Evolutionary conservation across 495 filamentous ascomycete genomes (phyloP), one percentile per base, ranked within the genome.

Genomic region (Bombardia bombarda): DNA sequence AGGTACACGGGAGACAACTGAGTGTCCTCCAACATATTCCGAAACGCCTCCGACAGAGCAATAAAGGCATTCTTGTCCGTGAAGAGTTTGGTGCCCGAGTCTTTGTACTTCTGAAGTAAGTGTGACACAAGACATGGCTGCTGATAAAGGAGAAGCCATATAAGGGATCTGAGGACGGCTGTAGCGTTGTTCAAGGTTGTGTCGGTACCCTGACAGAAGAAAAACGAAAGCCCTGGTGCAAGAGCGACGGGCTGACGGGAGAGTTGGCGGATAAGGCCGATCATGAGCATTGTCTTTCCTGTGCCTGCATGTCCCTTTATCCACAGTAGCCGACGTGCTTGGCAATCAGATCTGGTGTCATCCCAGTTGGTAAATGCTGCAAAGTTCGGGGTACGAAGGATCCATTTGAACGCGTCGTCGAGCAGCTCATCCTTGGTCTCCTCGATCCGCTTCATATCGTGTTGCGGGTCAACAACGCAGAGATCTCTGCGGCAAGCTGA

Each of bases 281-380:
- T 63, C 25, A 73, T 32, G 1, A 73, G 60, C 70, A 74, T 74
- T n/a, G 68, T 72, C 53, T 73, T 73, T 8, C 69, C 68, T 38
- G 59, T 73, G n/a, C 67, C 66, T 24, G 61, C 58, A 21, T 55
- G 61, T 8, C 70, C 45, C 7, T 70, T 57, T 44, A 72, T 68
- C 38, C 54, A 58, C 46, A 67, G 46, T 50, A 66, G 30, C 56
- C 66, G 38, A 66, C 62, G 63, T 14, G 62, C 54, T 49, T 31
- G 28, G 25, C 13, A n/a, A 18, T 63, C 55, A 25, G 67, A 50
- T 22, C 47, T 44, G 21, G 31, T 52, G 17, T 63, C 40, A 32
- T 42, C 30, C 40, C 61, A 58, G 34, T 58, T 46, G 28, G 32
- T 49, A 49, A 60, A 72, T 47, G 40, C 36, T 41, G 43, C 33